phyloP scores from a whole-genome alignment of 345 rosid genomes.

The Populus davidiana region DNA sequence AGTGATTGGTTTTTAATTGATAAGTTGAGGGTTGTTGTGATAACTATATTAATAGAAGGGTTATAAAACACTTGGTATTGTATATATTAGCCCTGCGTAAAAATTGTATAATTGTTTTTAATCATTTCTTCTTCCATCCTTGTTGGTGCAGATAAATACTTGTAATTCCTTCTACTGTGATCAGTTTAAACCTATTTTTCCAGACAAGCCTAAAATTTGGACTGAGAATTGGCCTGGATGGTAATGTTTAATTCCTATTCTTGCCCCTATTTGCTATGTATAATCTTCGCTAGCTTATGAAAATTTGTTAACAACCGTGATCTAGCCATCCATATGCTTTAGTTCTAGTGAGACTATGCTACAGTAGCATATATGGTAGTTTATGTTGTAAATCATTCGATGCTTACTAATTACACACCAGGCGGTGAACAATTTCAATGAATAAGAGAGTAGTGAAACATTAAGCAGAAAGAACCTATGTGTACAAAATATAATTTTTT shows the following conservation, averaged over 20 bases:
- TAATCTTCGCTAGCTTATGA: neutral
- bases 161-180: conserved; percentile 90
- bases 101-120: neutral
- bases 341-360: neutral
- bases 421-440: too few species aligned
- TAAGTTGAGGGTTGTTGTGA: neutral
- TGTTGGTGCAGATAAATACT: conserved; percentile 57
- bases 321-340: neutral
- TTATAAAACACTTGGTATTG: neutral
- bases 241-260: conserved; percentile 39
- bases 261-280: neutral
- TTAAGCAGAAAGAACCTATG: too few species aligned
- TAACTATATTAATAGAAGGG: neutral
- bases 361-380: too few species aligned
- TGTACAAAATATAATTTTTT: neutral
- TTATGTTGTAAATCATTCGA: neutral
- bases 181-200: conserved; percentile 65
- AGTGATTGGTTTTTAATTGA: too few species aligned
- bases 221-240: conserved; percentile 99
- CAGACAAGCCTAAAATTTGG: conserved; percentile 93
- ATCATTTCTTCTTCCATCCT: conserved; percentile 1
- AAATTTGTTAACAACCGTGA: neutral
- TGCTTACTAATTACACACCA: neutral
- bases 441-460: too few species aligned
- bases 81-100: neutral